Evolutionary conservation across 768 basidiomycete genomes (phyloP).

Genomic region (Rhodotorula diobovata): DNA sequence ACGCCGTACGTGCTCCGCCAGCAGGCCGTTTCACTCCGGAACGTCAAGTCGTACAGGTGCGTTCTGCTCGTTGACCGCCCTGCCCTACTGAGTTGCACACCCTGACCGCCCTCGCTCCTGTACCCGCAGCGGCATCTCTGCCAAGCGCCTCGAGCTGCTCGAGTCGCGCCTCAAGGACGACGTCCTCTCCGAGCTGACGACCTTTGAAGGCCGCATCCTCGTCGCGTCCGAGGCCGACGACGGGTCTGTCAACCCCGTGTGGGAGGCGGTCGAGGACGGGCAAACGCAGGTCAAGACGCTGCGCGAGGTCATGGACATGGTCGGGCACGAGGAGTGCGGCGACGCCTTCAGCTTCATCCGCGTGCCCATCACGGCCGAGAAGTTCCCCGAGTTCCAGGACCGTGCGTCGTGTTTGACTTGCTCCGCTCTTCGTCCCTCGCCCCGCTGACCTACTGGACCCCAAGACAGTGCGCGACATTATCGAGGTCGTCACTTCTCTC

Average conservation of each 20-base stretch:
- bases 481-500: constrained; percentile 56
- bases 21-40: constrained; percentile 78
- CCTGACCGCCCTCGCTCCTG: background rate
- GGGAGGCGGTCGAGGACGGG: constrained; percentile 73
- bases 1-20: constrained; percentile 77
- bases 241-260: constrained; percentile 83
- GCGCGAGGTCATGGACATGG: constrained; percentile 73
- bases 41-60: constrained; percentile 73
- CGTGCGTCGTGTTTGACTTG: background rate
- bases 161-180: constrained; percentile 87
- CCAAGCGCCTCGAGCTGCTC: constrained; percentile 76
- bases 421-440: background rate
- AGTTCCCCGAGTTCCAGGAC: constrained; percentile 49
- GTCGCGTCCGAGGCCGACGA: constrained; percentile 84
- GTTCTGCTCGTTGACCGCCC: background rate
- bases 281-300: constrained; percentile 66
- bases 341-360: constrained; percentile 64
- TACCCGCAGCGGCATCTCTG: constrained; percentile 77
- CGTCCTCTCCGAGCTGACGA: constrained; percentile 71
- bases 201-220: constrained; percentile 77
- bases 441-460: constrained; percentile 57
- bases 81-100: too few species aligned
- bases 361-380: constrained; percentile 89
- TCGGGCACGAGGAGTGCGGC: constrained; percentile 20
- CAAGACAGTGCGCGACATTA: constrained; percentile 57